Conservation (phyloP, 139 green algal species). For the Chlorella sp. region DNA sequence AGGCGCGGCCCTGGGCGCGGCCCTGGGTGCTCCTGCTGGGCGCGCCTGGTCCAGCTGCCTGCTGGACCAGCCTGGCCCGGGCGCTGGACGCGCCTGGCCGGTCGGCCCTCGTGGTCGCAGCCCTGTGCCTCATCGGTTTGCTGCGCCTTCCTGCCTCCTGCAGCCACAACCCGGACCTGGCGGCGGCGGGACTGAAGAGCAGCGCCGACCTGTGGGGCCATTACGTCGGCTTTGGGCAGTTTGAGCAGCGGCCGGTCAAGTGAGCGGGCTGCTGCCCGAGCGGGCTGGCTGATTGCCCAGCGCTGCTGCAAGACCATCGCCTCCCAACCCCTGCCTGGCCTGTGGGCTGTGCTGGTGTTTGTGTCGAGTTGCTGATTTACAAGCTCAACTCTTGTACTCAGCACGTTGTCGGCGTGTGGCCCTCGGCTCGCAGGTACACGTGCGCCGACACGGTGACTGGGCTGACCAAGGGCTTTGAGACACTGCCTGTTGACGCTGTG, state of each 20-base stretch:
- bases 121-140: too few relatives aligned
- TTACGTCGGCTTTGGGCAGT: slow-evolving; percentile 42
- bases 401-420: too few relatives aligned
- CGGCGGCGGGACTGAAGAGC: slow-evolving; percentile 18
- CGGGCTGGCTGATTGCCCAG: background rate
- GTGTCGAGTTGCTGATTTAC: background rate
- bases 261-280: background rate
- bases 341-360: background rate
- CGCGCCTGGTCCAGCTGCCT: too few relatives aligned
- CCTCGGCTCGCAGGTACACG: slow-evolving; percentile 1
- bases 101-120: too few relatives aligned
- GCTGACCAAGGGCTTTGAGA: slow-evolving; percentile 21
- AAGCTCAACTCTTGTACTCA: background rate
- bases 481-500: background rate
- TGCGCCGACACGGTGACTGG: background rate
- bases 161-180: slow-evolving; percentile 20
- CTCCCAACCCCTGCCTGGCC: background rate
- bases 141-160: too few relatives aligned
- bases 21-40: too few relatives aligned
- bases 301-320: background rate
- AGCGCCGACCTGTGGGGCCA: slow-evolving; percentile 29
- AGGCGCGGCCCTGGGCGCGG: background rate
- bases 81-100: too few relatives aligned
- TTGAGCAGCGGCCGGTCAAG: slow-evolving; percentile 29
- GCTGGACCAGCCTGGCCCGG: too few relatives aligned